Conservation (phyloP, 2,329 filamentous ascomycete genomes). For the Sphaerulina musiva region DNA sequence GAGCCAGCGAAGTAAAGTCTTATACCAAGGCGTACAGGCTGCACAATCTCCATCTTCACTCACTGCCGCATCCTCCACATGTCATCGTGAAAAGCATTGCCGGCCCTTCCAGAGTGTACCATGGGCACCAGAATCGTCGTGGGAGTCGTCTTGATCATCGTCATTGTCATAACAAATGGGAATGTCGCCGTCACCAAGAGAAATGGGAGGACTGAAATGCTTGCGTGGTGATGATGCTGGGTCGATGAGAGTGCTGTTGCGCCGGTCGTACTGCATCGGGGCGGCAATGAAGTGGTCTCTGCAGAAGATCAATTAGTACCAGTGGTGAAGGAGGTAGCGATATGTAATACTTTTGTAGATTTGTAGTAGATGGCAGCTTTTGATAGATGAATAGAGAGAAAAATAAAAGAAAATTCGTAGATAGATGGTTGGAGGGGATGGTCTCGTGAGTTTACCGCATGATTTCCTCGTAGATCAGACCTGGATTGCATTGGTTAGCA, state of each 20-base stretch:
- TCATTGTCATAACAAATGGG: not conserved
- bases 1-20: constrained; percentile 20
- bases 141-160: not conserved
- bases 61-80: constrained; percentile 19
- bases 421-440: constrained; percentile 12
- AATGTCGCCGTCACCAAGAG: constrained; percentile 15
- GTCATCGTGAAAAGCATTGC: constrained; percentile 16
- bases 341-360: constrained; percentile 14
- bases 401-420: constrained; percentile 17
- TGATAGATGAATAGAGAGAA: not conserved
- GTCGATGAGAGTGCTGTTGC: not conserved
- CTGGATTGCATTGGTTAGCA: constrained; percentile 34
- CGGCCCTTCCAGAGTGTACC: constrained; percentile 2
- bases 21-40: constrained; percentile 16
- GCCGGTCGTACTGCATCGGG: constrained; percentile 11
- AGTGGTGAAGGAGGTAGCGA: not conserved
- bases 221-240: not conserved
- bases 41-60: constrained; percentile 1
- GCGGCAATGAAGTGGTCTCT: constrained; percentile 17
- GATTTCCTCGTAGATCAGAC: constrained; percentile 94
- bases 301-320: constrained; percentile 16
- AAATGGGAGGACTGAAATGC: not conserved
- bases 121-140: constrained; percentile 9
- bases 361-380: constrained; percentile 2
- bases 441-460: constrained; percentile 54